A percentile compares a stretch with the other conserved stretches of the same genome.
These are phyloP conservation scores for Hortaea sp. DNA, from an alignment of 2,329 filamentous ascomycete species.

Conservation along the genomic window DNA sequence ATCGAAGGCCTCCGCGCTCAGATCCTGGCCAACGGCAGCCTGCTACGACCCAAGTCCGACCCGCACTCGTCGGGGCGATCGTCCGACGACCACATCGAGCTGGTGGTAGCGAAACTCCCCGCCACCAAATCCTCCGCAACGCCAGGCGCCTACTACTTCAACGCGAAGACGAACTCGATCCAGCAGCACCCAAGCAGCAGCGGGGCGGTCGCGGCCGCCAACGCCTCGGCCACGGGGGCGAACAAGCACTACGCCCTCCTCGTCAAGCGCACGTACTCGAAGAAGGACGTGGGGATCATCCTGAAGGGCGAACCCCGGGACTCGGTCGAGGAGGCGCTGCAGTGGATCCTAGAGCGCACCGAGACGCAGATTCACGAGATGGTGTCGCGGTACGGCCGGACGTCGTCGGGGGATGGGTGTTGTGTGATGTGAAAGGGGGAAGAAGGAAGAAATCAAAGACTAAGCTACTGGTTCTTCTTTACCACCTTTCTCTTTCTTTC, in stretches of 20 bases:
- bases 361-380: not conserved
- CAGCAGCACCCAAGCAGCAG: no score
- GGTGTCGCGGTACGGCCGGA: no score
- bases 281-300: slow-evolving; percentile 5
- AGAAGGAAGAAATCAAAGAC: no score
- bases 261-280: slow-evolving; percentile 1
- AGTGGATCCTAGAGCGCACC: slow-evolving; percentile 7
- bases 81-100: slow-evolving; percentile 2
- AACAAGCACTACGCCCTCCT: slow-evolving; percentile 7
- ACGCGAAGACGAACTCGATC: not conserved
- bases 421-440: no score
- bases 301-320: slow-evolving; percentile 4
- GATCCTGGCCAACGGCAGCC: slow-evolving; percentile 7
- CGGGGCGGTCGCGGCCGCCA: not conserved
- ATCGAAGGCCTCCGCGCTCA: slow-evolving; percentile 5
- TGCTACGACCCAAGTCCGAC: slow-evolving; percentile 2
- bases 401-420: no score
- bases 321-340: slow-evolving; percentile 7
- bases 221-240: slow-evolving; percentile 2
- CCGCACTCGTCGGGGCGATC: not conserved
- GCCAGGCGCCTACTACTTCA: not conserved
- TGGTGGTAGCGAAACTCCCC: slow-evolving; percentile 3
- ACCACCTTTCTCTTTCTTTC: no score
- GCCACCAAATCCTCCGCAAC: not conserved
- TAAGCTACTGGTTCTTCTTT: no score